A percentile compares a stretch with the other conserved stretches of the same genome.
These are phyloP conservation scores for Suillus luteus DNA, from an alignment of 768 basidiomycete genomes.

Conservation along the genomic window DNA sequence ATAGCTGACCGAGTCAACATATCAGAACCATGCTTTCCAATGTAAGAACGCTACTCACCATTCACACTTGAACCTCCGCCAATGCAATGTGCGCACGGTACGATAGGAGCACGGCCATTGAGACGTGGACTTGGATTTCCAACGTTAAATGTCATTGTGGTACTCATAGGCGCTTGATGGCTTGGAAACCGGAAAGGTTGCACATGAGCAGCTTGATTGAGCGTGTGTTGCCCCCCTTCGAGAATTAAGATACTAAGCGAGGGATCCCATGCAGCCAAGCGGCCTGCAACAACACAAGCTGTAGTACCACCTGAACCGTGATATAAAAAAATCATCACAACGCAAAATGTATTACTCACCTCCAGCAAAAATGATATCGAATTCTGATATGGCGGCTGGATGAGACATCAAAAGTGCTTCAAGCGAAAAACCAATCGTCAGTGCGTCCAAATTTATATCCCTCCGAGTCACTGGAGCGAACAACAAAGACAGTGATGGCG, in stretches of 20 bases:
- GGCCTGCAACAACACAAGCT: slow-evolving; percentile 31
- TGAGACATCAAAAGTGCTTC: neutral
- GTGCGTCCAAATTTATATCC: neutral
- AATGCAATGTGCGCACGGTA: slow-evolving; percentile 22
- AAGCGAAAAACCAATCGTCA: neutral
- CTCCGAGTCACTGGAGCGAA: neutral
- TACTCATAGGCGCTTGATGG: slow-evolving; percentile 20
- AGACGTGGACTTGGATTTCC: slow-evolving; percentile 18
- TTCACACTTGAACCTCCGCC: slow-evolving; percentile 31
- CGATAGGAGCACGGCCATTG: slow-evolving; percentile 18
- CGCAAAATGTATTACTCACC: neutral
- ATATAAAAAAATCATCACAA: neutral
- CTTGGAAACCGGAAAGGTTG: slow-evolving; percentile 21
- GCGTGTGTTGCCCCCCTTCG: slow-evolving; percentile 27
- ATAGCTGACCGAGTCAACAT: slow-evolving; percentile 16
- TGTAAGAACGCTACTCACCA: slow-evolving; percentile 15
- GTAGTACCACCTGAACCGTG: slow-evolving; percentile 25
- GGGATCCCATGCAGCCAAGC: slow-evolving; percentile 28
- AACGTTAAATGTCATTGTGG: slow-evolving; percentile 18
- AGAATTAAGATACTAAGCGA: slow-evolving; percentile 30
- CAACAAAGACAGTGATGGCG: neutral
- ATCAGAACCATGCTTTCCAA: neutral
- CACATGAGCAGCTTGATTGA: slow-evolving; percentile 20
- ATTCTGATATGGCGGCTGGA: neutral
- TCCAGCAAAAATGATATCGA: slow-evolving; percentile 4